Percentiles rank a stretch among this genome's conserved stretches.
Conservation (phyloP, 2,329 filamentous ascomycete species). For the Scleromitrula shiraiana region DNA sequence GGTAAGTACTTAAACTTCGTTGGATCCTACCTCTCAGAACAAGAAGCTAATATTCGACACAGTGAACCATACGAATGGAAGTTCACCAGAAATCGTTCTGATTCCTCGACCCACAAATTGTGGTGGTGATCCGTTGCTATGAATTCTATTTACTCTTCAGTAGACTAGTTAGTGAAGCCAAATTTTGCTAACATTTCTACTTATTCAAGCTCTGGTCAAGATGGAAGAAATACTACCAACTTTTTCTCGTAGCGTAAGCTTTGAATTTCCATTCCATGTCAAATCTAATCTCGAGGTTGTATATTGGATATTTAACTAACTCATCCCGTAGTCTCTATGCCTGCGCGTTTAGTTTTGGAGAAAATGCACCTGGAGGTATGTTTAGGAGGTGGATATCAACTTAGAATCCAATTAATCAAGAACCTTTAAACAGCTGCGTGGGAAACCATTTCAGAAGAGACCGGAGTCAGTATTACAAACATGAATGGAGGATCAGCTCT, state of each 20-base stretch:
- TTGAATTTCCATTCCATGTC: no score
- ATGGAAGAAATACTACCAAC: background rate
- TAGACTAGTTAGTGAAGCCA: no score
- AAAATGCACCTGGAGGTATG: background rate
- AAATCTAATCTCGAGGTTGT: no score
- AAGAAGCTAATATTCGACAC: background rate
- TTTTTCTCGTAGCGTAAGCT: background rate
- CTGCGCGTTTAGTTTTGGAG: background rate
- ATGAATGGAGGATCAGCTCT: background rate
- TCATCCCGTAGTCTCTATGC: background rate
- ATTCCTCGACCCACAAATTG: background rate
- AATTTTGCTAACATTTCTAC: background rate
- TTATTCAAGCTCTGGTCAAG: background rate
- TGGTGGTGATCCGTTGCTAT: background rate
- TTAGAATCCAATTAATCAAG: background rate
- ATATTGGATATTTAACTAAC: no score
- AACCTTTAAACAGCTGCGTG: background rate
- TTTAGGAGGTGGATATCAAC: background rate
- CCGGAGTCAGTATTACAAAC: background rate
- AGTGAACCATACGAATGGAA: background rate
- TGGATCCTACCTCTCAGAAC: background rate
- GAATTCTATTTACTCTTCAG: background rate
- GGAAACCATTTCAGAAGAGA: background rate
- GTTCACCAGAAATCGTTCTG: background rate
- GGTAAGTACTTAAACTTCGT: background rate